phyloP scores from a whole-genome alignment of 768 basidiomycete species.

The Tulasnella sp. region DNA sequence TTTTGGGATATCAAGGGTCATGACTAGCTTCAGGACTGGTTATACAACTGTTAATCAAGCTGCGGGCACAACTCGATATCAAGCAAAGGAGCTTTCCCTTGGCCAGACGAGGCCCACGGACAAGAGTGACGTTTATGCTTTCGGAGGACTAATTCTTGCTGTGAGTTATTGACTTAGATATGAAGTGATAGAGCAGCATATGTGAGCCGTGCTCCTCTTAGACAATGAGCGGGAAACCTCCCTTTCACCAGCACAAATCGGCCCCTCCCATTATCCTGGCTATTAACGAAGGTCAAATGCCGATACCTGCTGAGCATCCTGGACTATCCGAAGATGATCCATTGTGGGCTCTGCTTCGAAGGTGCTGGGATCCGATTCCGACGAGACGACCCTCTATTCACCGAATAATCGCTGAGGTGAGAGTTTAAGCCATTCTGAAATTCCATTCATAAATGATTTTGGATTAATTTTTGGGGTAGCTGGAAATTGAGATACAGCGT shows the following conservation, averaged over 20 bases:
- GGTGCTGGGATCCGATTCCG: neutral
- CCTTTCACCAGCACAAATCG: neutral
- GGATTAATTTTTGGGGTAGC: no score
- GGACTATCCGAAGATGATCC: neutral
- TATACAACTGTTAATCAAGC: neutral
- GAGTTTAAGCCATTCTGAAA: no score
- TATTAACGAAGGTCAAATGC: neutral
- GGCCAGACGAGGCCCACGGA: neutral
- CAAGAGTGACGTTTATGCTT: neutral
- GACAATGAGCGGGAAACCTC: constrained; percentile 15
- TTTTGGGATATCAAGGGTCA: neutral
- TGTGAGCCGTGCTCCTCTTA: neutral
- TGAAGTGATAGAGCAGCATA: no score
- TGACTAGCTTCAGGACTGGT: neutral
- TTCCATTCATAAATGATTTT: no score
- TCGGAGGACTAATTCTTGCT: neutral
- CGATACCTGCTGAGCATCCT: neutral
- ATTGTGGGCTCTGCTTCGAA: constrained; percentile 2
- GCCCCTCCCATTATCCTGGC: neutral
- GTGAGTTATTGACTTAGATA: neutral
- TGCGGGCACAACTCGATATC: neutral
- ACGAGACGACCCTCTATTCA: no score
- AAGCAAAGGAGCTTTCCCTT: neutral
- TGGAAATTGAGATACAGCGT: no score
- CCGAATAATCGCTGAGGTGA: no score